Percentiles rank a stretch among this genome's conserved stretches.
These are phyloP conservation scores for Coemansia interrupta DNA, from an alignment of 192 early-diverging fungal species.

Conservation along the genomic window DNA sequence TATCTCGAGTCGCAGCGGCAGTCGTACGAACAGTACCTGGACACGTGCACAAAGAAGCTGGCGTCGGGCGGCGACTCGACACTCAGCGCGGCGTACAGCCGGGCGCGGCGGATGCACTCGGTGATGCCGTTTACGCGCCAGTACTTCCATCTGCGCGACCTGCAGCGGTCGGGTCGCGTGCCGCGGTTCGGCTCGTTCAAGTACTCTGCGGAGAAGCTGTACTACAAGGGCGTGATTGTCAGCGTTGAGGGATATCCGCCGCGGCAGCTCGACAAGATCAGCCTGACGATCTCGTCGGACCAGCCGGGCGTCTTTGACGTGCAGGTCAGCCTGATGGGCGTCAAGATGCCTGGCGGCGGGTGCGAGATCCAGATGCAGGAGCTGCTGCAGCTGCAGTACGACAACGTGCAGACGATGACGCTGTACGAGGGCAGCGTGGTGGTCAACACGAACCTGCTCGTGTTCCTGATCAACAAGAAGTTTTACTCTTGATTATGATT, in stretches of 20 bases:
- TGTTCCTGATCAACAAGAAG: constrained; percentile 98
- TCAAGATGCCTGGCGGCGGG: constrained; percentile 60
- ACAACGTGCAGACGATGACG: constrained; percentile 85
- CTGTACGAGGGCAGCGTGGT: constrained; percentile 88
- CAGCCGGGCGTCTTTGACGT: constrained; percentile 86
- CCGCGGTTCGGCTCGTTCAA: constrained; percentile 98
- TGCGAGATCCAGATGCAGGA: constrained; percentile 91
- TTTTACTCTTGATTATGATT: constrained; percentile 51
- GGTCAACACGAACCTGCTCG: constrained; percentile 94
- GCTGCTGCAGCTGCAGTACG: constrained; percentile 89
- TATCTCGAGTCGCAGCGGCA: constrained; percentile 87
- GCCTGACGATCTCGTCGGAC: constrained; percentile 88
- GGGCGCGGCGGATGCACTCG: constrained; percentile 52
- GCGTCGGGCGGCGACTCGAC: constrained; percentile 55
- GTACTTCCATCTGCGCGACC: constrained; percentile 87
- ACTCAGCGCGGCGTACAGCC: constrained; percentile 56
- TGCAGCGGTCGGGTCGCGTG: constrained; percentile 80
- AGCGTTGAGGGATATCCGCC: constrained; percentile 77
- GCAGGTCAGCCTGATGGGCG: constrained; percentile 75
- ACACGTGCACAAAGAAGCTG: constrained; percentile 84
- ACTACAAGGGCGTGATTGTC: constrained; percentile 89
- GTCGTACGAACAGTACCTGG: constrained; percentile 88
- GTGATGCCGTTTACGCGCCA: constrained; percentile 88
- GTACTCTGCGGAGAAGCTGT: constrained; percentile 90
- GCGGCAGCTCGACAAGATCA: constrained; percentile 84